phyloP scores from a whole-genome alignment of 352 stramenopile species.

The Phytophthora citrophthora region DNA sequence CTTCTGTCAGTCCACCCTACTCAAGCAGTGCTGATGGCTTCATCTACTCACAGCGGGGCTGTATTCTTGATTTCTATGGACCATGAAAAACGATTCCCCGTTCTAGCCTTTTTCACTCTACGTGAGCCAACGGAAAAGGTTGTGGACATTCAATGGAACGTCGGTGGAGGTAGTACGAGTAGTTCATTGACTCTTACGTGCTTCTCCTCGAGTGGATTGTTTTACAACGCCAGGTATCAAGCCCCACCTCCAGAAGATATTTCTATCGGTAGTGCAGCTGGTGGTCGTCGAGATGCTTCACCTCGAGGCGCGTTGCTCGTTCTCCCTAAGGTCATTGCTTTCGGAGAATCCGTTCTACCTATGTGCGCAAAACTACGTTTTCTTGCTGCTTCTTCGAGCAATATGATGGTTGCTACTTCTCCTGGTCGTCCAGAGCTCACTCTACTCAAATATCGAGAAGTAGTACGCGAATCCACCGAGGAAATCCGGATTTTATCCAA shows the following conservation, averaged over 20 bases:
- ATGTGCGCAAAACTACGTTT: constrained; percentile 53
- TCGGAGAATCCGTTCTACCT: constrained; percentile 46
- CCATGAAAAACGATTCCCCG: constrained; percentile 70
- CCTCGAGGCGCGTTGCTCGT: constrained; percentile 36
- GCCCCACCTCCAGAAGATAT: constrained; percentile 27
- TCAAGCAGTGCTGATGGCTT: constrained; percentile 55
- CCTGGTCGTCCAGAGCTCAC: constrained; percentile 48
- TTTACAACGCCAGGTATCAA: constrained; percentile 57
- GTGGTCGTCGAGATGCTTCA: constrained; percentile 18
- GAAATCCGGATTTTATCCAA: constrained; percentile 59
- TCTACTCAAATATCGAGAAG: constrained; percentile 61
- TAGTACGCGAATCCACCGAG: constrained; percentile 56
- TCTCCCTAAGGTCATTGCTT: constrained; percentile 50
- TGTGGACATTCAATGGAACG: constrained; percentile 70
- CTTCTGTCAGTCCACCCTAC: constrained; percentile 65
- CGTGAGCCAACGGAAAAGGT: constrained; percentile 42
- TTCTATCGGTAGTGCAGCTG: constrained; percentile 18
- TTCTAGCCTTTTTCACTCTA: constrained; percentile 63
- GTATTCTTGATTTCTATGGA: constrained; percentile 76
- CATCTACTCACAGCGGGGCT: constrained; percentile 49
- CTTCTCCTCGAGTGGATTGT: constrained; percentile 53
- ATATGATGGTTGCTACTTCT: constrained; percentile 56
- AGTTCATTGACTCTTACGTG: constrained; percentile 65
- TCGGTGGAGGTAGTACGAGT: constrained; percentile 20
- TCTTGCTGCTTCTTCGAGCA: constrained; percentile 49